Evolutionary conservation across 169 alveolate species (phyloP), one percentile per base, ranked within the genome.

Genomic region (Plasmodium chabaudi): DNA sequence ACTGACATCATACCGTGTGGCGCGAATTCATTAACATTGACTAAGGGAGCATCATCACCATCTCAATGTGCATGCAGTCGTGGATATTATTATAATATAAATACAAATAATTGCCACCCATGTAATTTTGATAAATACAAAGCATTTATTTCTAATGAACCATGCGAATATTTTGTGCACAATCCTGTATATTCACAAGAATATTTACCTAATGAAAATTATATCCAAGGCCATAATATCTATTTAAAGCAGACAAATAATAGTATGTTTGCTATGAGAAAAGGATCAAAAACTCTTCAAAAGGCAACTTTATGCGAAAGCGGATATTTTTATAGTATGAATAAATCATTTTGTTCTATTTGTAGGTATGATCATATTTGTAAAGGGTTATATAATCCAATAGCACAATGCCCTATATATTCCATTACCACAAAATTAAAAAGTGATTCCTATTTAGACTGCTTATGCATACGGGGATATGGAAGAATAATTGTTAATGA

Each of bases 51-150:
- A 21, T 68, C 88, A 25, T 93, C 97, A 13, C 63, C 92, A n/a
- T 88, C 87, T 3, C 92, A 93, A 42, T 95, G 97, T 77, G 61
- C 75, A 44, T 95, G 97, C 67, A 42, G 67, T 68, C 88, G 94
- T 46, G 96, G 96, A 17, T 93, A 89, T 89, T 94, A 67, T 82
- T 93, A 88, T 72, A 92, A 90, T 72, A 56, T 64, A 21, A 87
- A 69, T 15, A 56, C 89, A 59, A 70, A 79, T 9, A 69, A 87
- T 0, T 93, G 95, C 77, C 56, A 88, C 34, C 34, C 25, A 39
- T 82, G 90, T 68, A 10, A 34, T 1, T 56, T 27, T 39, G 23
- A 69, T 17, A 17, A 21, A 5, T 82, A 17, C 49, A 82, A 82
- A 82, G 6, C 34, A 21, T 25, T 39, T 23, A 27, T 13, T 56